A percentile compares a stretch with the other conserved stretches of the same genome.
These are phyloP conservation scores for Naganishia kalamii DNA, from an alignment of 768 basidiomycete species.

Conservation along the genomic window DNA sequence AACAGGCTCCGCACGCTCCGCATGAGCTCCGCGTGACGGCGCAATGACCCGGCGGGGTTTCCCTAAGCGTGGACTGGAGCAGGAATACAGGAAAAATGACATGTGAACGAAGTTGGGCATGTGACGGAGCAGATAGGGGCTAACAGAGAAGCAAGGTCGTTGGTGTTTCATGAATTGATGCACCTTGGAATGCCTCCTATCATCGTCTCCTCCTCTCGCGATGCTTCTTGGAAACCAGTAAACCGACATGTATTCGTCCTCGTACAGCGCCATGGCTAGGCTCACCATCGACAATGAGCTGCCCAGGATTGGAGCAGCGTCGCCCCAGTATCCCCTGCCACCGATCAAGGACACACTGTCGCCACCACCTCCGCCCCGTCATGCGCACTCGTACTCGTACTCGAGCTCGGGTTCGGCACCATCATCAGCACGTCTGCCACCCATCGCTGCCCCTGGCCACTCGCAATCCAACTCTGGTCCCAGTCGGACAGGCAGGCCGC, in stretches of 20 bases:
- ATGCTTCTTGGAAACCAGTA: not conserved
- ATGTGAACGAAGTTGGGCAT: not conserved
- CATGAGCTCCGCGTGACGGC: not conserved
- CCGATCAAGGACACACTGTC: not conserved
- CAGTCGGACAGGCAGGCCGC: slow-evolving; percentile 7
- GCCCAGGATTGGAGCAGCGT: not conserved
- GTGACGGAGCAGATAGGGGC: not conserved
- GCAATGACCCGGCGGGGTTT: not conserved
- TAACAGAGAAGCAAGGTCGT: too few relatives aligned
- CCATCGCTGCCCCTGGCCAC: not conserved
- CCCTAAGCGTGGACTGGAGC: not conserved
- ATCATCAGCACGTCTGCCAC: not conserved
- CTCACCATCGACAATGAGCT: slow-evolving; percentile 6
- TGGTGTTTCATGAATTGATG: not conserved
- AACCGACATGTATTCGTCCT: not conserved
- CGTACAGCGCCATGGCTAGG: slow-evolving; percentile 21
- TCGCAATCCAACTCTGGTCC: slow-evolving; percentile 14
- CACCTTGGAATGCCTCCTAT: not conserved
- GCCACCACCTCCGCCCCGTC: not conserved
- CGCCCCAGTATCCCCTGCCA: not conserved
- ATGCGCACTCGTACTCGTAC: not conserved
- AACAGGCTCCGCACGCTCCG: not conserved
- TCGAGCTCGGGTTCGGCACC: not conserved
- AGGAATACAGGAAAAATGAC: not conserved
- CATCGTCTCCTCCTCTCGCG: not conserved